These are phyloP conservation scores for Cucurbita moschata DNA, from an alignment of 306 rosid genomes.

Conservation along the genomic window DNA sequence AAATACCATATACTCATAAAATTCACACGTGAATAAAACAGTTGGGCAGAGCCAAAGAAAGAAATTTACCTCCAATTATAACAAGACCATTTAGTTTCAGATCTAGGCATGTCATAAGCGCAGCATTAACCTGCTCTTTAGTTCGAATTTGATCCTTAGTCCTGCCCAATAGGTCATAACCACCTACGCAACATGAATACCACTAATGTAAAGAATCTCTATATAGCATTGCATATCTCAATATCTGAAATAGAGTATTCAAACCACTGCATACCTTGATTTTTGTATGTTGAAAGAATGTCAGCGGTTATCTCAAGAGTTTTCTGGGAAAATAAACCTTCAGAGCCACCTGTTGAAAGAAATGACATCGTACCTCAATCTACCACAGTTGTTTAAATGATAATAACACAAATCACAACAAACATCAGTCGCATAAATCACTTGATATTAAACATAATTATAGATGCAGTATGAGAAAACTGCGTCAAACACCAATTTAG, in stretches of 20 bases:
- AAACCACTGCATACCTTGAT: conserved; percentile 51
- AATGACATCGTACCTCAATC: conserved; percentile 6
- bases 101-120: conserved; percentile 59
- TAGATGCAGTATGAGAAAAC: not conserved
- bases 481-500: not conserved
- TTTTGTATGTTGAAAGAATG: conserved; percentile 76
- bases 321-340: conserved; percentile 85
- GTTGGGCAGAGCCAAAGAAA: not conserved
- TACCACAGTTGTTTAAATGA: not conserved
- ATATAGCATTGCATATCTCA: not conserved
- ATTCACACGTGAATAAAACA: not conserved
- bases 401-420: not conserved
- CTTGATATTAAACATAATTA: not conserved
- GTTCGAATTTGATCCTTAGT: conserved; percentile 95
- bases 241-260: not conserved
- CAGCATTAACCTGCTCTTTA: conserved; percentile 83
- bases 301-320: conserved; percentile 70
- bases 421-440: not conserved
- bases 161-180: conserved; percentile 94
- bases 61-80: conserved; percentile 73
- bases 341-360: conserved; percentile 72
- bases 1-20: not conserved
- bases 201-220: not conserved
- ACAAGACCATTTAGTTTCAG: conserved; percentile 92
- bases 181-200: conserved; percentile 34